Conservation (phyloP, 306 rosid genomes). For the Prunus armeniaca region DNA sequence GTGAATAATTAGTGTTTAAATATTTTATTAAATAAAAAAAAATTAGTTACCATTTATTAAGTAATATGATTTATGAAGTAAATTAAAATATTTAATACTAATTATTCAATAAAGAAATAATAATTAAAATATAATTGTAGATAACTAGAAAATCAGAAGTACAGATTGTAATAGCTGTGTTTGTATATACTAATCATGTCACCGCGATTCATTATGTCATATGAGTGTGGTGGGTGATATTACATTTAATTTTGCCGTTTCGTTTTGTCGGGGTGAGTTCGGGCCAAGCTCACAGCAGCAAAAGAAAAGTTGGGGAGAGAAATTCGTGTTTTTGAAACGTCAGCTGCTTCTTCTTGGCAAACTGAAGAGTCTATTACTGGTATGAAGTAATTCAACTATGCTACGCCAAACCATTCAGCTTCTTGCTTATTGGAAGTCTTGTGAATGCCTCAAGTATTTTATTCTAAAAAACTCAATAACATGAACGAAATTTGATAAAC, state of each 20-base stretch:
- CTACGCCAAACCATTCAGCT: background rate
- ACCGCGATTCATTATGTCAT: background rate
- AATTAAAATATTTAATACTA: no score
- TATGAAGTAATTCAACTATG: constrained; percentile 16
- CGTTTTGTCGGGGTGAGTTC: constrained; percentile 12
- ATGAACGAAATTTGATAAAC: no score
- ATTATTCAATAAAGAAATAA: no score
- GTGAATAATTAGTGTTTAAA: no score
- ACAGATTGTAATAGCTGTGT: background rate
- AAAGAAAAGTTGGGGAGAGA: constrained; percentile 70
- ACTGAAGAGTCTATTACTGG: constrained; percentile 41
- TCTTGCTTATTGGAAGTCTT: no score
- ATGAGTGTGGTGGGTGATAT: background rate
- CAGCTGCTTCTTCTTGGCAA: constrained; percentile 41
- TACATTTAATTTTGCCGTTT: constrained; percentile 4
- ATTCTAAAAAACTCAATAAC: no score
- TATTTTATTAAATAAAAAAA: no score
- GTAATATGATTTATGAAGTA: no score
- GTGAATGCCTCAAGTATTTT: no score
- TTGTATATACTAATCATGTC: background rate
- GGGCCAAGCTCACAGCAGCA: constrained; percentile 55
- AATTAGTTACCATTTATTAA: no score
- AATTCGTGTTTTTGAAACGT: constrained; percentile 66
- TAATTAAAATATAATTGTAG: no score
- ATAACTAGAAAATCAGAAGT: background rate